Base-by-base conservation (phyloP, 768 basidiomycete species). In the Termitomyces sp. region DNA sequence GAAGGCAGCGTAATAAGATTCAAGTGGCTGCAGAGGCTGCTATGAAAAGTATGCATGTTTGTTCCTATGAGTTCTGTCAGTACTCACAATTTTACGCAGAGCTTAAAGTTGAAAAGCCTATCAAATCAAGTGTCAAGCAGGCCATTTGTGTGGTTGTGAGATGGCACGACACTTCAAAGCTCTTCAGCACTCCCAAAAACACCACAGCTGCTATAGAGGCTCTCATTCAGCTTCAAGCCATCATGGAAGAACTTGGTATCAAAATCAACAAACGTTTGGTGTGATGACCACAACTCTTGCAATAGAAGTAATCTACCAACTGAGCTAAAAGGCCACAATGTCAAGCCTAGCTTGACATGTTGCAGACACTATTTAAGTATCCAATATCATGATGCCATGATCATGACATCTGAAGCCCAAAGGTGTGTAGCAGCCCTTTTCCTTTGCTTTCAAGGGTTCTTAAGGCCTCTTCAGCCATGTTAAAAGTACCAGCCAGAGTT, bases 191-290 rank as follows among this genome's bases (percentile, higher is more conserved):
- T 3, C 5, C 29, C 1, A 44, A 53, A 0, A 55, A 56, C 37
- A 33, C 53, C 5, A 22, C n/a, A 39, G 51, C 52, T 24, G 48
- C 48, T 3, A 29, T 52, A 1, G 55, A 46, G 5, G 53, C 59
- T 48, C 20, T 59, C 0, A 47, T 41, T 0, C 44, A 60, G 6
- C 54, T 64, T 1, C 24, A 57, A 46, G 20, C 34, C 5, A 39
- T 61, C 15, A n/a, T 64, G 15, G 53, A 55, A 24, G 58, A 42
- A 18, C 36, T 61, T 37, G 50, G 51, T 6, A 54, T 53, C 16
- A 52, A n/a, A n/a, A n/a, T n/a, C n/a, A n/a, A n/a, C n/a, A n/a
- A n/a, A n/a, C n/a, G n/a, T n/a, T n/a, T n/a, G n/a, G n/a, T n/a
- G n/a, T n/a, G n/a, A n/a, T n/a, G n/a, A n/a, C n/a, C n/a, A n/a